A percentile compares a stretch with the other conserved stretches of the same genome.
Evolutionary conservation across 345 rosid genomes (phyloP).

Genomic region (Sisymbrium irio): DNA sequence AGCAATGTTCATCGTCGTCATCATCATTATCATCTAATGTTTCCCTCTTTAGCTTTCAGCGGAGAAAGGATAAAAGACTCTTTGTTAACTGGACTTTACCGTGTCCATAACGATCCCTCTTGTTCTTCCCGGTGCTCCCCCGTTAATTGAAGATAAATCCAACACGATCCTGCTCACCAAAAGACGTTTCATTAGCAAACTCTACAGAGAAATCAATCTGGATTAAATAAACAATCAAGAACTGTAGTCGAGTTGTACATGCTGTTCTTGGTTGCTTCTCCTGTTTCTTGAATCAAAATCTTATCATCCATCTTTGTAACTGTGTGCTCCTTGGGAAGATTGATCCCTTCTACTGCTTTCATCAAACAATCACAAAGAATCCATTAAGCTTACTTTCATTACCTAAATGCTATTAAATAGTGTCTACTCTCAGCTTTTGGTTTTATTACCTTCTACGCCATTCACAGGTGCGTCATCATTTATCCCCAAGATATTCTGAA

Average conservation of each 20-base stretch:
- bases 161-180: slow-evolving; percentile 55
- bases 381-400: background rate
- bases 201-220: background rate
- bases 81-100: slow-evolving; percentile 36
- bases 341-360: slow-evolving; percentile 59
- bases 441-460: slow-evolving; percentile 52
- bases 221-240: background rate
- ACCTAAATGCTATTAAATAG: background rate
- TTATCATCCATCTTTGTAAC: slow-evolving; percentile 52
- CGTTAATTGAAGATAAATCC: slow-evolving; percentile 70
- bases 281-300: slow-evolving; percentile 49
- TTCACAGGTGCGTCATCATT: slow-evolving; percentile 40
- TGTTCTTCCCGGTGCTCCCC: slow-evolving; percentile 92
- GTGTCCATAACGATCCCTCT: slow-evolving; percentile 63
- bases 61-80: background rate
- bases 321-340: slow-evolving; percentile 58
- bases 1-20: slow-evolving; percentile 21
- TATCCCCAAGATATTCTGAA: slow-evolving; percentile 67
- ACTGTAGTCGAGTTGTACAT: slow-evolving; percentile 38
- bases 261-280: slow-evolving; percentile 48
- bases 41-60: slow-evolving; percentile 13
- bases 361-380: slow-evolving; percentile 23
- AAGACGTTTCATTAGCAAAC: background rate
- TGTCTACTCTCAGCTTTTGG: slow-evolving; percentile 3
- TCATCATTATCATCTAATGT: slow-evolving; percentile 23